Percentiles rank a stretch among this genome's conserved stretches.
These are phyloP conservation scores for Marchantia polymorpha DNA, from an alignment of 225 moss, liverwort and hornwort species.

Conservation along the genomic window DNA sequence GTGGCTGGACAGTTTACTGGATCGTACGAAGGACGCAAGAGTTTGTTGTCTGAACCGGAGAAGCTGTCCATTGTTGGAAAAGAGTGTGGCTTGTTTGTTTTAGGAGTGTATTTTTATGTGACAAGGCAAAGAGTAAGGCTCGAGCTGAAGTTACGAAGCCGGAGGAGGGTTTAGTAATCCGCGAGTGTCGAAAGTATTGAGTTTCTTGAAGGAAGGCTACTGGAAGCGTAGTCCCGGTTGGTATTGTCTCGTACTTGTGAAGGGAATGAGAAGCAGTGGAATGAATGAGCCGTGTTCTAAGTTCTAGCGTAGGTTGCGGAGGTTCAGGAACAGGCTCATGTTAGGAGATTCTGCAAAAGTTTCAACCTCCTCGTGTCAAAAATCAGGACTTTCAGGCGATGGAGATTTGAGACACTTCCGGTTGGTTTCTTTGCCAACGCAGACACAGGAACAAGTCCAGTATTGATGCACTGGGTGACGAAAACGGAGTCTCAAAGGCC, in stretches of 20 bases:
- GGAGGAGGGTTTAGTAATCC: neutral
- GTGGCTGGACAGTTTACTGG: neutral
- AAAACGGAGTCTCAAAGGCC: conserved; percentile 7
- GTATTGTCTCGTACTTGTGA: neutral
- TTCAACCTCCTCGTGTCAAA: neutral
- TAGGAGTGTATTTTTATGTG: neutral
- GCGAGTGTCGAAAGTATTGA: neutral
- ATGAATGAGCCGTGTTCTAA: neutral
- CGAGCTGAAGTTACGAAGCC: neutral
- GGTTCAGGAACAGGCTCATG: conserved; percentile 4
- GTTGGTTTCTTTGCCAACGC: neutral
- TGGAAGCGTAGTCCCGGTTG: neutral
- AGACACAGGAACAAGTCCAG: neutral
- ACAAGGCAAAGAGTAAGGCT: neutral
- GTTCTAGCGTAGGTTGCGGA: neutral
- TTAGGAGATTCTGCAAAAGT: neutral
- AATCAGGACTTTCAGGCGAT: neutral
- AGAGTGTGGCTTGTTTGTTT: neutral
- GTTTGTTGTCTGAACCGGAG: neutral
- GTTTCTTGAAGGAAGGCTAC: neutral
- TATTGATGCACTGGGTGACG: conserved; percentile 25
- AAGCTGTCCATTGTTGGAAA: neutral
- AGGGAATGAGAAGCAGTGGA: neutral
- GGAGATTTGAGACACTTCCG: neutral
- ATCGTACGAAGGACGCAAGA: neutral